Evolutionary conservation across 768 basidiomycete genomes (phyloP).

Genomic region (Boletus fagicola): DNA sequence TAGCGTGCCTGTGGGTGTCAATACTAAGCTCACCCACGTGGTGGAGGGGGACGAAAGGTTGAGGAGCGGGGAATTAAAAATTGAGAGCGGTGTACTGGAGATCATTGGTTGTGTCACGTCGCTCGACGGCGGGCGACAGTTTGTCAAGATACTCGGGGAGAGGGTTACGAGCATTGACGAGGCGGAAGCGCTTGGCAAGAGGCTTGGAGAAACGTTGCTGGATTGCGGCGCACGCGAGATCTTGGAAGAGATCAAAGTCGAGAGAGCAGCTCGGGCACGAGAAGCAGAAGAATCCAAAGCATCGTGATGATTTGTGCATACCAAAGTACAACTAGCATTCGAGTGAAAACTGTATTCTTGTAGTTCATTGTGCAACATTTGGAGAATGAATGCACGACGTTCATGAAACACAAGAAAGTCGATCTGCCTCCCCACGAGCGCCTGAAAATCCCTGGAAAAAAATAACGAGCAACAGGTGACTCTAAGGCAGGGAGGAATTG

Average conservation of each 20-base stretch:
- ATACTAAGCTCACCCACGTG: conserved; percentile 44
- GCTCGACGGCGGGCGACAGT: conserved; percentile 68
- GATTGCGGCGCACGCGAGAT: conserved; percentile 74
- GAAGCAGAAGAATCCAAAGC: conserved; percentile 31
- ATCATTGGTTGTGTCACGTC: conserved; percentile 85
- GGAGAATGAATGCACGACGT: conserved; percentile 12
- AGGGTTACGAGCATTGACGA: conserved; percentile 52
- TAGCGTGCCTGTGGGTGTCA: conserved; percentile 91
- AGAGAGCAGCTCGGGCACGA: conserved; percentile 50
- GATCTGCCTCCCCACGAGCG: conserved; percentile 71
- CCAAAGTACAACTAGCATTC: neutral
- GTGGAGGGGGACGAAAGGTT: conserved; percentile 32
- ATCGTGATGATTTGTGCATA: conserved; percentile 1
- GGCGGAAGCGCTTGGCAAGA: conserved; percentile 66
- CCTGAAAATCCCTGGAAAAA: conserved; percentile 49
- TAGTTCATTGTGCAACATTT: conserved; percentile 21
- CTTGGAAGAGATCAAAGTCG: conserved; percentile 76
- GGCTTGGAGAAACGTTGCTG: conserved; percentile 63
- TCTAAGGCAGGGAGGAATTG: conserved; percentile 61
- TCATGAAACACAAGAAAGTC: conserved; percentile 28
- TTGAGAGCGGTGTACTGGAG: conserved; percentile 44
- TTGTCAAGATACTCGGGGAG: conserved; percentile 59
- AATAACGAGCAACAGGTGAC: conserved; percentile 57
- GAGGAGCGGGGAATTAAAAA: conserved; percentile 31
- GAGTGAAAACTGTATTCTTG: conserved; percentile 21